A percentile compares a stretch with the other conserved stretches of the same genome.
These are phyloP conservation scores for Plectosphaerella plurivora DNA, from an alignment of 2,329 filamentous ascomycete genomes.

Conservation along the genomic window DNA sequence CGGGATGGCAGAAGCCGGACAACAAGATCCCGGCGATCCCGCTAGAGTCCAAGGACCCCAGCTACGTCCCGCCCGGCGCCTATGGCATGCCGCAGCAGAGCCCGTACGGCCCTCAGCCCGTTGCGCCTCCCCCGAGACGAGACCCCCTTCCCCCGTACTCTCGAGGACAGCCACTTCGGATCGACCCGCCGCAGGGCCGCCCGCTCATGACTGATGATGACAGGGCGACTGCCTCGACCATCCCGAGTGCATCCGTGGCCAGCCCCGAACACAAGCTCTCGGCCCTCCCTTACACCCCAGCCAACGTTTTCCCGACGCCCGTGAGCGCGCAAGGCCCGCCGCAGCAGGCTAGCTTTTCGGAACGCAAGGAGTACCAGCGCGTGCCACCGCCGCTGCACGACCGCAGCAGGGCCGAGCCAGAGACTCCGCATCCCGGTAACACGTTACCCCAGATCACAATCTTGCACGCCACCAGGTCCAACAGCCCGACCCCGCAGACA, in stretches of 20 bases:
- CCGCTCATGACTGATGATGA: slow-evolving; percentile 54
- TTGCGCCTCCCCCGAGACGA: slow-evolving; percentile 35
- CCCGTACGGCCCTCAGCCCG: slow-evolving; percentile 28
- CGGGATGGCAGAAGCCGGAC: slow-evolving; percentile 71
- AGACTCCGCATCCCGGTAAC: slow-evolving; percentile 46
- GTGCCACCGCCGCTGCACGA: slow-evolving; percentile 60
- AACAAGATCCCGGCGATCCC: slow-evolving; percentile 65
- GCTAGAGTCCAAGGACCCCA: slow-evolving; percentile 77
- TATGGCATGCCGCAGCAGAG: slow-evolving; percentile 55
- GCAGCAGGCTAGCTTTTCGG: slow-evolving; percentile 34
- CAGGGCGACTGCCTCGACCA: slow-evolving; percentile 53
- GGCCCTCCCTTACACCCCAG: slow-evolving; percentile 48
- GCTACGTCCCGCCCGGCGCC: slow-evolving; percentile 55
- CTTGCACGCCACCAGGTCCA: slow-evolving; percentile 44
- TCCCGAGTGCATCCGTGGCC: slow-evolving; percentile 51
- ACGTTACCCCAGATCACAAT: slow-evolving; percentile 55
- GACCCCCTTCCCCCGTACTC: slow-evolving; percentile 53
- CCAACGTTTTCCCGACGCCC: slow-evolving; percentile 57
- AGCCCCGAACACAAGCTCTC: slow-evolving; percentile 62
- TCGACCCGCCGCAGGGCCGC: slow-evolving; percentile 58
- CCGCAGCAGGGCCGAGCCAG: slow-evolving; percentile 49
- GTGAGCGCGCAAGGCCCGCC: slow-evolving; percentile 51
- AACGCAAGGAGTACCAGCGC: slow-evolving; percentile 56
- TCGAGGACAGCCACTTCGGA: slow-evolving; percentile 56
- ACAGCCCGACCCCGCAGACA: slow-evolving; percentile 36